These are phyloP conservation scores for Viridothelium virens DNA, from an alignment of 495 filamentous ascomycete genomes.

Conservation along the genomic window DNA sequence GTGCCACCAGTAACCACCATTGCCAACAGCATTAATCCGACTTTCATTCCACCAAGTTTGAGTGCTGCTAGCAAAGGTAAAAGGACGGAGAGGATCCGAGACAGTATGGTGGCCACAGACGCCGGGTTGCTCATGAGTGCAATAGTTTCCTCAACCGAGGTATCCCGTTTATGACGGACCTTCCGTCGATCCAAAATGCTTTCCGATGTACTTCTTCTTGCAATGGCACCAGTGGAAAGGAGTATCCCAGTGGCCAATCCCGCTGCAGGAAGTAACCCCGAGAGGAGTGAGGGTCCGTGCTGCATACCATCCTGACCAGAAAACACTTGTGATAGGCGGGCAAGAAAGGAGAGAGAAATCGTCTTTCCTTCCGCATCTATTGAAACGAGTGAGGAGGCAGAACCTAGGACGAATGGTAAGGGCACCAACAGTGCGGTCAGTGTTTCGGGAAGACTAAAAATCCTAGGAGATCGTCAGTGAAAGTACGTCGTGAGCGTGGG, in stretches of 20 bases:
- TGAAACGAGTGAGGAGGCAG: conserved; percentile 17
- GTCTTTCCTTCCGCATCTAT: conserved; percentile 13
- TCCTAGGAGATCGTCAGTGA: neutral
- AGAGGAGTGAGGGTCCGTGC: neutral
- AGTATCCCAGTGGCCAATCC: conserved; percentile 38
- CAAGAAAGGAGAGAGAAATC: conserved; percentile 7
- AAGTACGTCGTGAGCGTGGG: neutral
- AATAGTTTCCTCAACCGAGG: neutral
- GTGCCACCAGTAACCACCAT: conserved; percentile 35
- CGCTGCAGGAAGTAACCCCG: conserved; percentile 28
- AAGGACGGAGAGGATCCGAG: neutral
- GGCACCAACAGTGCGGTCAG: conserved; percentile 26
- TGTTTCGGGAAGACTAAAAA: conserved; percentile 20
- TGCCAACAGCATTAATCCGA: conserved; percentile 44
- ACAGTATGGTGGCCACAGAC: neutral
- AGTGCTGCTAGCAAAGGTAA: conserved; percentile 52
- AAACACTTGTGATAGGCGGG: neutral
- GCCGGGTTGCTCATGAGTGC: neutral
- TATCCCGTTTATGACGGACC: neutral
- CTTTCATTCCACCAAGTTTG: conserved; percentile 48
- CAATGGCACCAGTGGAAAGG: conserved; percentile 35
- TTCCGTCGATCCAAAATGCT: conserved; percentile 2
- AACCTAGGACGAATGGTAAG: conserved; percentile 26
- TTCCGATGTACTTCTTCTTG: conserved; percentile 28
- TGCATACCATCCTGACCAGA: neutral